Conservation (phyloP, 148 eudicot genomes). For the Fagopyrum tataricum region DNA sequence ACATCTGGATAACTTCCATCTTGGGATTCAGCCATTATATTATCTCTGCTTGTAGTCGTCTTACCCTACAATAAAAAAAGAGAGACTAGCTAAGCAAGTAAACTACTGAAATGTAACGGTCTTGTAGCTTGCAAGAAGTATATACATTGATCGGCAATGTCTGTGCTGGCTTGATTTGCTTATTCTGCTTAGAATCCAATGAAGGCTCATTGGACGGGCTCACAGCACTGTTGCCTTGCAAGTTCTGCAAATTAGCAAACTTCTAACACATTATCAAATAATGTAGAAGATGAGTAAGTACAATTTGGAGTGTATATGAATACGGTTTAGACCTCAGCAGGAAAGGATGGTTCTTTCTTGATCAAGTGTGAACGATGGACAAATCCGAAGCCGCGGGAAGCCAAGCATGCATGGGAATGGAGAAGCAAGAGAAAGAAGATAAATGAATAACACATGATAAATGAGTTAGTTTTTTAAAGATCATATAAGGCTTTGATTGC, state of each 20-base stretch:
- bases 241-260: neutral
- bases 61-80: neutral
- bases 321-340: neutral
- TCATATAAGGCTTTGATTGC: neutral
- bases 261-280: neutral
- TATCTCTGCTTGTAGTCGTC: neutral
- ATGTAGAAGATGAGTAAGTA: neutral
- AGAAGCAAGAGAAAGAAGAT: neutral
- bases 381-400: neutral
- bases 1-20: neutral
- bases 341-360: neutral
- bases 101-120: neutral
- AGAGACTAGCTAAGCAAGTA: neutral
- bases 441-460: neutral
- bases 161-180: neutral
- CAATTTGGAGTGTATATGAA: neutral
- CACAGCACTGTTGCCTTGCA: neutral
- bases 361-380: neutral
- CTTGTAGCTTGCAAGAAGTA: neutral
- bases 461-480: neutral
- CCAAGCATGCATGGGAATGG: neutral
- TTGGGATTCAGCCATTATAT: neutral
- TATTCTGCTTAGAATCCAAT: neutral
- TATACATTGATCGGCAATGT: neutral
- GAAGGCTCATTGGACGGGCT: neutral